Conservation (phyloP, 2,329 filamentous ascomycete species). For the Aspergillus awamori region DNA sequence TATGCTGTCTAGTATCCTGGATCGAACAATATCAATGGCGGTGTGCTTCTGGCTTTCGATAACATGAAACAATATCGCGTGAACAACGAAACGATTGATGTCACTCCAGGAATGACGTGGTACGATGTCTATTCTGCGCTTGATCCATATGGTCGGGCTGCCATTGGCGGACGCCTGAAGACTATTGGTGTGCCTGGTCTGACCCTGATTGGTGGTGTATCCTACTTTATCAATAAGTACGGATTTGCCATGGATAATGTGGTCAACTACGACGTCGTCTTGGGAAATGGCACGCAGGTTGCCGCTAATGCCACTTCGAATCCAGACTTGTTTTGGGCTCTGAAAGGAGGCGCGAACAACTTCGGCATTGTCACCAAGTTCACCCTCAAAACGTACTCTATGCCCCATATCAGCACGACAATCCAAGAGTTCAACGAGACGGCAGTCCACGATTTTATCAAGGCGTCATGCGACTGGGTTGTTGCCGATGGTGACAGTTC, state of each 20-base stretch:
- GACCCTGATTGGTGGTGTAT: slow-evolving; percentile 28
- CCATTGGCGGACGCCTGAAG: slow-evolving; percentile 37
- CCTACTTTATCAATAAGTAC: slow-evolving; percentile 1
- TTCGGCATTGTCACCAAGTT: slow-evolving; percentile 1
- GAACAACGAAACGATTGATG: slow-evolving; percentile 27
- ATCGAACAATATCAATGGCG: slow-evolving; percentile 35
- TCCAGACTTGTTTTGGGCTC: neutral
- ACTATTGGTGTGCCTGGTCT: slow-evolving; percentile 42
- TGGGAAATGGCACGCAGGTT: neutral
- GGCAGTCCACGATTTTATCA: slow-evolving; percentile 28
- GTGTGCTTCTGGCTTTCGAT: slow-evolving; percentile 33
- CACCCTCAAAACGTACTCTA: slow-evolving; percentile 24
- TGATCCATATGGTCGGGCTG: slow-evolving; percentile 27
- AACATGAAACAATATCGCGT: slow-evolving; percentile 27
- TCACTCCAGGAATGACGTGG: slow-evolving; percentile 34
- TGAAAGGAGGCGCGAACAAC: slow-evolving; percentile 4
- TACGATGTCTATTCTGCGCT: slow-evolving; percentile 34
- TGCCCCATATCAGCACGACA: slow-evolving; percentile 36
- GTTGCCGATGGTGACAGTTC: slow-evolving; percentile 25
- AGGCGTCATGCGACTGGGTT: slow-evolving; percentile 31
- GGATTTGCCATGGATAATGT: slow-evolving; percentile 8
- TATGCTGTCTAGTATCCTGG: slow-evolving; percentile 25
- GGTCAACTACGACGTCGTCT: slow-evolving; percentile 2
- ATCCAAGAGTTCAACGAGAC: slow-evolving; percentile 36
- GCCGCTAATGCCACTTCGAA: neutral